Evolutionary conservation across 441 rosid species (phyloP), one percentile per base, ranked within the genome.

Genomic region (Metrosideros polymorpha): DNA sequence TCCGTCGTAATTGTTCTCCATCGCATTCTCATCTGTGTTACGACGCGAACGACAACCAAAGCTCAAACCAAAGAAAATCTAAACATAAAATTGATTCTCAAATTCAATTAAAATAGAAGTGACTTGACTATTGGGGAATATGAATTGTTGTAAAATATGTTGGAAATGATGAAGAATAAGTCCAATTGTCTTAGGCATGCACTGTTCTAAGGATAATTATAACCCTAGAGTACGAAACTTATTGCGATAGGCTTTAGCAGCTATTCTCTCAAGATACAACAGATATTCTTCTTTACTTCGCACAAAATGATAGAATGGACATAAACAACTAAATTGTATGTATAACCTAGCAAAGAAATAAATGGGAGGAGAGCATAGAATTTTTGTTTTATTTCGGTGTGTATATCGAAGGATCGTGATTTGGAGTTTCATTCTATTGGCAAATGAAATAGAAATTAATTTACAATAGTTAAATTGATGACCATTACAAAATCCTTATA

Each of bases 171-270:
- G 22, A 6, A 29, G 7, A 29, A 59, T 3, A 59, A 7, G 39
- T 29, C 15, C 3, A 14, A 0, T 0, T 15, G 3, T 59, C 4
- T 0, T 59, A 59, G 14, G 1, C 51, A 6, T 13, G 51, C 6
- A 49, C 1, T 2, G 49, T 45, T 12, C 2, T 45, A 45, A 45
- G 12, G 49, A n/a, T n/a, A n/a, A n/a, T n/a, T n/a, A n/a, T n/a
- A n/a, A n/a, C n/a, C n/a, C n/a, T n/a, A n/a, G n/a, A n/a, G 12
- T 32, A 18, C 0, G 0, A 32, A 30, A 32, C 22, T 2, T 22
- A 3, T 5, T 32, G 10, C 0, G 71, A 12, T 29, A 32, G 24
- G 12, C 12, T 61, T 0, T 17, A 17, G 24, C 32, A 3, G 3
- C 42, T 63, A 63, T 35, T 1, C 9, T 18, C 5, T 5, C 76